Conservation (phyloP, 176 grass and related monocot genomes). For the Calamus simplicifolius region DNA sequence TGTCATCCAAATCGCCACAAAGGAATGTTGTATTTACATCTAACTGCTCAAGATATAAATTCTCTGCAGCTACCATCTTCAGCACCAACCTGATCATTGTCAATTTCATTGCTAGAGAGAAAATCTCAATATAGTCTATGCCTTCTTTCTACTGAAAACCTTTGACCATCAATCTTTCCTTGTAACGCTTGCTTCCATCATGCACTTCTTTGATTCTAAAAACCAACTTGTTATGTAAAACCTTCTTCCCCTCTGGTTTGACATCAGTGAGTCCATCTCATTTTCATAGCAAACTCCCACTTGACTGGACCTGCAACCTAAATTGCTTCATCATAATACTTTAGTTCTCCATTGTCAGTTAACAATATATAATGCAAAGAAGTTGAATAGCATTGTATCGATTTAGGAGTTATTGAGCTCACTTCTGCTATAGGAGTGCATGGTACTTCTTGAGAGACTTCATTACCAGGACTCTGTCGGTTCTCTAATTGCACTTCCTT, state of each 20-base stretch:
- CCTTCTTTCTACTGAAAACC: not conserved
- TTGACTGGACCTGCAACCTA: not conserved
- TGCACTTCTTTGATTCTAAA: not conserved
- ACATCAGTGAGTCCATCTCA: not conserved
- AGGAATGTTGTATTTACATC: not conserved
- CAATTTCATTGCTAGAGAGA: no score
- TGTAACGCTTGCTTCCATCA: constrained; percentile 1
- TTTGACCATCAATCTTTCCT: not conserved
- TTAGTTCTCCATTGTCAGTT: constrained; percentile 1
- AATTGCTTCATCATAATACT: constrained; percentile 2
- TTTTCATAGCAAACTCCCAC: not conserved
- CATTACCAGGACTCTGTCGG: no score
- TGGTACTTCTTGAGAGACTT: no score
- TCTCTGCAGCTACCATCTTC: no score
- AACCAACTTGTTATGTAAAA: not conserved
- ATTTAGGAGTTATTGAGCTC: not conserved
- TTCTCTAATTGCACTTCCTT: no score
- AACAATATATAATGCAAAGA: not conserved
- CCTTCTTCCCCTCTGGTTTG: not conserved
- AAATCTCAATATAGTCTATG: no score
- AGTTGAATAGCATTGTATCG: not conserved
- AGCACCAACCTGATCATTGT: no score
- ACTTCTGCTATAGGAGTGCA: no score
- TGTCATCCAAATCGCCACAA: not conserved
- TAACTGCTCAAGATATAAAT: constrained; percentile 7